A percentile compares a stretch with the other conserved stretches of the same genome.
Evolutionary conservation across 2,329 filamentous ascomycete species (phyloP).

Genomic region (Penicillium sclerotigenum): DNA sequence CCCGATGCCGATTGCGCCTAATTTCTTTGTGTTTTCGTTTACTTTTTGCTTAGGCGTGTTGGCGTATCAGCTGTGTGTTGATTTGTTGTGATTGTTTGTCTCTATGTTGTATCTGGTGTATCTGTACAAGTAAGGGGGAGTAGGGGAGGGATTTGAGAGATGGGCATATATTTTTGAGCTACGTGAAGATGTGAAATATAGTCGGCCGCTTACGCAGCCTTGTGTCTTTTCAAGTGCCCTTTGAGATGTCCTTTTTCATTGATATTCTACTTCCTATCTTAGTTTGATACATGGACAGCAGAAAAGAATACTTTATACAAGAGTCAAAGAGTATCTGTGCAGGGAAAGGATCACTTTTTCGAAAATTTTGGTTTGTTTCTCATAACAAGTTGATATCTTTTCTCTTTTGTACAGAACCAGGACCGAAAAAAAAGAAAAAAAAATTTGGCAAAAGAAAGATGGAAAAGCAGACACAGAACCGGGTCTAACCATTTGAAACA

Average conservation of each 20-base stretch:
- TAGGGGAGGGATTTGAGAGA: no score
- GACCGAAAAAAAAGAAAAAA: constrained; percentile 16
- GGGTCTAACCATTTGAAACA: constrained; percentile 17
- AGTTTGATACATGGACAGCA: no score
- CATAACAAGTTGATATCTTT: constrained; percentile 22
- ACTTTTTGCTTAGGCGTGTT: background rate
- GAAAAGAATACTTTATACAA: no score
- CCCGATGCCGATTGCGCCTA: background rate
- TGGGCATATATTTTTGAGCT: background rate
- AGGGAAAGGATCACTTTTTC: constrained; percentile 7
- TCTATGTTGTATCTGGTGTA: background rate
- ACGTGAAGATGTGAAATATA: background rate
- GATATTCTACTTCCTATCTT: no score
- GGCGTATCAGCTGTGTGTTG: background rate
- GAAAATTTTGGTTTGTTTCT: constrained; percentile 21
- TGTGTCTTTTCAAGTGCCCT: no score
- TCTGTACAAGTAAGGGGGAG: background rate
- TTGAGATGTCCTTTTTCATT: no score
- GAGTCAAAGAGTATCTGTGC: no score
- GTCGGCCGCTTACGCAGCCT: no score
- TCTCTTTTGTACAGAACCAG: constrained; percentile 24
- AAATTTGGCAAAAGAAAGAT: constrained; percentile 17
- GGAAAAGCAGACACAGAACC: constrained; percentile 6
- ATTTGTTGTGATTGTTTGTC: background rate
- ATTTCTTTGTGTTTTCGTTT: background rate